phyloP scores from a whole-genome alignment of 2,329 filamentous ascomycete genomes.

The Elsinoe arachidis region DNA sequence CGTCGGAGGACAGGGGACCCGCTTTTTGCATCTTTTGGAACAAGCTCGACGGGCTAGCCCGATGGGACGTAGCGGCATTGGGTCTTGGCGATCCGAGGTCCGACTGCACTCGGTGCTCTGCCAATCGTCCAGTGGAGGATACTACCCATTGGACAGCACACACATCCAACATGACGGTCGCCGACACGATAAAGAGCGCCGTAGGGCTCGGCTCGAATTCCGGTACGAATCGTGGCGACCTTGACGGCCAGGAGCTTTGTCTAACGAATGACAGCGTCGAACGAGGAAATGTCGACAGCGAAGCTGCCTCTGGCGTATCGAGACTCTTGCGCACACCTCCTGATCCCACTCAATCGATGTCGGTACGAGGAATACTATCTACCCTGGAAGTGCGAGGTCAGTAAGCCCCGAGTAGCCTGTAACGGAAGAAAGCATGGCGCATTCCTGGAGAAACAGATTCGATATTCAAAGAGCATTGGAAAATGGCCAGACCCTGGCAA shows the following conservation, averaged over 20 bases:
- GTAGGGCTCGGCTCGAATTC: slow-evolving; percentile 34
- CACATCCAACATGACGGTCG: slow-evolving; percentile 32
- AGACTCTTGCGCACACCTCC: slow-evolving; percentile 87
- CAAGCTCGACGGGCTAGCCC: not conserved
- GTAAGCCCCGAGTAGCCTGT: not conserved
- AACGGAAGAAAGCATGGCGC: too few relatives aligned
- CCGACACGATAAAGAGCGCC: slow-evolving; percentile 40
- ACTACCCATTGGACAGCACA: not conserved
- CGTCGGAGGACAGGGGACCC: slow-evolving; percentile 7
- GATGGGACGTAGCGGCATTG: not conserved
- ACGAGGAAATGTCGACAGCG: slow-evolving; percentile 90
- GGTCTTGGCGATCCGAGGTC: slow-evolving; percentile 7
- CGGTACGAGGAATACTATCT: slow-evolving; percentile 86
- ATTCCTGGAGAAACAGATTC: too few relatives aligned
- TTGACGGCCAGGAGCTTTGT: slow-evolving; percentile 12
- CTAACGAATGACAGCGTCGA: slow-evolving; percentile 55
- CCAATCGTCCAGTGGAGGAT: not conserved
- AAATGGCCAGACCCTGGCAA: not conserved
- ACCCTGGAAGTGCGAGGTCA: slow-evolving; percentile 93
- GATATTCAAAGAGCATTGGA: not conserved
- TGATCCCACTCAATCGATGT: slow-evolving; percentile 94
- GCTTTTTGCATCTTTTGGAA: not conserved
- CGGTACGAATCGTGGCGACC: slow-evolving; percentile 23
- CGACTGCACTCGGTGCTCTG: not conserved
- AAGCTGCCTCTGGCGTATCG: slow-evolving; percentile 82